phyloP scores from a whole-genome alignment of 805 yeast genomes.

The Starmerella riodocensis region DNA sequence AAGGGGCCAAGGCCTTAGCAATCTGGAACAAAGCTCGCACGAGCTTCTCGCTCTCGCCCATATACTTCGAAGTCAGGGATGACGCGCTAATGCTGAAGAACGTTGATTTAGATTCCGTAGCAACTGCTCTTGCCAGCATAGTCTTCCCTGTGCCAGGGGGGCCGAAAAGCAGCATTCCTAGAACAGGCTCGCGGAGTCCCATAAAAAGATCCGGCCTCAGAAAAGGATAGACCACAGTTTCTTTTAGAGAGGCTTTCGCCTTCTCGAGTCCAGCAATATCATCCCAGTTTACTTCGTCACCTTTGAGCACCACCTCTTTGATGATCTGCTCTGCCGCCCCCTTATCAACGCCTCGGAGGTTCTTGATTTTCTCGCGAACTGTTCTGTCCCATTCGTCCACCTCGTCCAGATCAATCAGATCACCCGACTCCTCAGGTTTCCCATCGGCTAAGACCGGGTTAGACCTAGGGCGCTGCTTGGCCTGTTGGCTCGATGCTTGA shows the following conservation, averaged over 20 bases:
- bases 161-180: slow-evolving; percentile 93
- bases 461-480: too few relatives aligned
- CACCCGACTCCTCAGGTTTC: background rate
- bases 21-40: slow-evolving; percentile 77
- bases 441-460: slow-evolving; percentile 12
- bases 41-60: slow-evolving; percentile 89
- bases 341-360: slow-evolving; percentile 57
- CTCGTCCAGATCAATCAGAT: slow-evolving; percentile 6
- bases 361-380: slow-evolving; percentile 27
- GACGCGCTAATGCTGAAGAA: slow-evolving; percentile 87
- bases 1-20: slow-evolving; percentile 77
- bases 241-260: slow-evolving; percentile 83
- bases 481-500: background rate
- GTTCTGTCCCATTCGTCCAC: slow-evolving; percentile 26
- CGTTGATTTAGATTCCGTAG: slow-evolving; percentile 85
- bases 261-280: slow-evolving; percentile 84
- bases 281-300: slow-evolving; percentile 88
- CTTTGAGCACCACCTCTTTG: slow-evolving; percentile 75
- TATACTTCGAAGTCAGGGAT: slow-evolving; percentile 62
- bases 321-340: slow-evolving; percentile 69
- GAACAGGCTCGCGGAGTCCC: slow-evolving; percentile 84
- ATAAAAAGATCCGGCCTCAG: slow-evolving; percentile 82
- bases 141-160: slow-evolving; percentile 99
- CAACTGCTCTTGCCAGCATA: slow-evolving; percentile 93
- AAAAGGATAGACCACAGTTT: slow-evolving; percentile 92